These are phyloP conservation scores for Ophiocordyceps camponoti-floridani DNA, from an alignment of 2,329 filamentous ascomycete genomes.

Conservation along the genomic window DNA sequence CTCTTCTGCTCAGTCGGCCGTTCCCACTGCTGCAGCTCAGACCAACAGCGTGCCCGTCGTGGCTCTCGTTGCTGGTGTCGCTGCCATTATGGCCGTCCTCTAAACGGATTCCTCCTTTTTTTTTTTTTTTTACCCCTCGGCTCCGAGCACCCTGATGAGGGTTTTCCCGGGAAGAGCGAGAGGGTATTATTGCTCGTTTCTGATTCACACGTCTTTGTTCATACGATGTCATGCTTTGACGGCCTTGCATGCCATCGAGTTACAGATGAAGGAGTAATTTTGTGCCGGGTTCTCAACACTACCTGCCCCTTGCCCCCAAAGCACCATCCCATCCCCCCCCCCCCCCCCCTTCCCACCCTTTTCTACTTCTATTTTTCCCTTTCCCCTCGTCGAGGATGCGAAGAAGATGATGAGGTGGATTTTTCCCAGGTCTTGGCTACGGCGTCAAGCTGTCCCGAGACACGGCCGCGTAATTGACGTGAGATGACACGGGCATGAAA, in stretches of 20 bases:
- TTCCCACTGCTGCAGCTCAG: constrained; percentile 5
- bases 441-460: no score
- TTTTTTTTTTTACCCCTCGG: background rate
- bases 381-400: background rate
- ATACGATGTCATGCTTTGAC: background rate
- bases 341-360: background rate
- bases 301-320: no score
- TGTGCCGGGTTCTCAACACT: background rate
- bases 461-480: no score
- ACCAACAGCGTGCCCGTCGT: constrained; percentile 14
- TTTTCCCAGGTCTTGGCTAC: no score
- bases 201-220: background rate
- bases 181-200: no score
- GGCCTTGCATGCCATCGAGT: background rate
- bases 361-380: background rate
- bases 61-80: constrained; percentile 10
- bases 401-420: background rate
- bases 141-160: no score
- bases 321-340: background rate
- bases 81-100: constrained; percentile 4
- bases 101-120: background rate
- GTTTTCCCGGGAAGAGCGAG: no score
- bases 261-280: background rate
- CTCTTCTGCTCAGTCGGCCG: constrained; percentile 7
- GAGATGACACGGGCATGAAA: no score